Evolutionary conservation across 1,284 basidiomycete genomes (phyloP).

Genomic region (Cryptococcus jaspeensis): DNA sequence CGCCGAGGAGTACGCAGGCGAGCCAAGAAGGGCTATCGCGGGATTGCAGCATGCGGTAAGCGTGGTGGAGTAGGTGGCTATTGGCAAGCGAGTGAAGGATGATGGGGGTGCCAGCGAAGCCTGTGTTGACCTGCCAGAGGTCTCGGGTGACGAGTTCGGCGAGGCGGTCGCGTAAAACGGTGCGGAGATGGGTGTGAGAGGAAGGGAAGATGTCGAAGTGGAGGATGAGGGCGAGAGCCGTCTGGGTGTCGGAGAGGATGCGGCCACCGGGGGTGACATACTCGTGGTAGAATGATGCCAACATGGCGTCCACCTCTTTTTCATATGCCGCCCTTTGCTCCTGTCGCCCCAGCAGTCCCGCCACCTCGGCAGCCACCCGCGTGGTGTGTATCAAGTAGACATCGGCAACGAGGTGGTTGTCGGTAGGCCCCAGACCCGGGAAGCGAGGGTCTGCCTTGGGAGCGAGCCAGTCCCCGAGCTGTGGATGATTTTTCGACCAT

Average conservation of each 20-base stretch:
- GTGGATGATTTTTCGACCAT: slow-evolving; percentile 18
- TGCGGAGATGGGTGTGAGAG: slow-evolving; percentile 10
- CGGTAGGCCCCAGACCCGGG: slow-evolving; percentile 25
- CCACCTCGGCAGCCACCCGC: slow-evolving; percentile 21
- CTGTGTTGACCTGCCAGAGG: slow-evolving; percentile 36
- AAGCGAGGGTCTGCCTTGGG: slow-evolving; percentile 32
- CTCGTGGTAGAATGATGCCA: slow-evolving; percentile 21
- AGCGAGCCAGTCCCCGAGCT: slow-evolving; percentile 42
- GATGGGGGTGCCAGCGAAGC: slow-evolving; percentile 44
- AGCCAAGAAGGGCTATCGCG: slow-evolving; percentile 40
- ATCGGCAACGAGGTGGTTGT: slow-evolving; percentile 31
- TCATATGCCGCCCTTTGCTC: slow-evolving; percentile 18
- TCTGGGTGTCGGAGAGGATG: slow-evolving; percentile 37
- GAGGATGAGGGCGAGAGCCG: slow-evolving; percentile 28
- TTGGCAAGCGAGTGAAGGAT: slow-evolving; percentile 32
- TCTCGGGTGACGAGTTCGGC: slow-evolving; percentile 21
- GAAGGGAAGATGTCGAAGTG: slow-evolving; percentile 31
- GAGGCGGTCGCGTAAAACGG: slow-evolving; percentile 19
- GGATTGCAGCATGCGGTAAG: slow-evolving; percentile 48
- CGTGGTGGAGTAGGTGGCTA: slow-evolving; percentile 25
- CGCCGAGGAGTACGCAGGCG: slow-evolving; percentile 41
- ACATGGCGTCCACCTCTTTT: slow-evolving; percentile 13
- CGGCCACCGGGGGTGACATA: slow-evolving; percentile 35
- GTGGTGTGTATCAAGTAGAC: slow-evolving; percentile 36
- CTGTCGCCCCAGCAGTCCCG: slow-evolving; percentile 19